Conservation (phyloP, 2,329 filamentous ascomycete species). For the Diaporthe destruens region DNA sequence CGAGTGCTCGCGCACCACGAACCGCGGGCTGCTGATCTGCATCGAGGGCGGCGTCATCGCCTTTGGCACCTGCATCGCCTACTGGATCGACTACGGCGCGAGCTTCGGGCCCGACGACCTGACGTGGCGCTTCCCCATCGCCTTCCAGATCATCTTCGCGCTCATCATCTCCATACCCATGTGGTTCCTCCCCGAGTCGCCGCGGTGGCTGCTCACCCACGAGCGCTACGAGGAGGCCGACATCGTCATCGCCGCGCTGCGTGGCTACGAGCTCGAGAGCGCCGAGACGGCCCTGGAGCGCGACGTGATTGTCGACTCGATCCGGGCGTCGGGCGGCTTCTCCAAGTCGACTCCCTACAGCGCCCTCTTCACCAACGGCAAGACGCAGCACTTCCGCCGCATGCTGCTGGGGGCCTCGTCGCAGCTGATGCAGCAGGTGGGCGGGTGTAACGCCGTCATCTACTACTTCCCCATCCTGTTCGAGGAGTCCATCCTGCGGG, state of each 20-base stretch:
- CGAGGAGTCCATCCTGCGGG: slow-evolving; percentile 55
- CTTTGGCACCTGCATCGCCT: slow-evolving; percentile 55
- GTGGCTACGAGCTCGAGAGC: slow-evolving; percentile 62
- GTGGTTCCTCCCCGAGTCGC: slow-evolving; percentile 56
- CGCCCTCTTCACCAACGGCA: slow-evolving; percentile 70
- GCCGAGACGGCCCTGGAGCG: slow-evolving; percentile 70
- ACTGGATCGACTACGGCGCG: slow-evolving; percentile 64
- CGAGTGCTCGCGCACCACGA: slow-evolving; percentile 58
- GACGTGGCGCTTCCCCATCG: slow-evolving; percentile 68
- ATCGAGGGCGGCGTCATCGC: slow-evolving; percentile 61
- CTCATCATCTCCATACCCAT: slow-evolving; percentile 52
- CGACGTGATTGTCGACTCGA: slow-evolving; percentile 72
- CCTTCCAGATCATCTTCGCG: slow-evolving; percentile 54
- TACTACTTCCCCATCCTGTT: slow-evolving; percentile 74
- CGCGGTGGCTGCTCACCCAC: slow-evolving; percentile 55
- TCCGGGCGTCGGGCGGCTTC: slow-evolving; percentile 65
- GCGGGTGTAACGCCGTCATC: slow-evolving; percentile 69
- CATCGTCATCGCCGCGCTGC: slow-evolving; percentile 52
- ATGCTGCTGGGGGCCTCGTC: slow-evolving; percentile 71
- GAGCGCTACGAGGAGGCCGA: slow-evolving; percentile 53
- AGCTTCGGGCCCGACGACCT: slow-evolving; percentile 57
- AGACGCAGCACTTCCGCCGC: slow-evolving; percentile 74
- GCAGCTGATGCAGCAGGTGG: slow-evolving; percentile 74
- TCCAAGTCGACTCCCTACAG: slow-evolving; percentile 62
- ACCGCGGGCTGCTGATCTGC: slow-evolving; percentile 58